Conservation (phyloP, 768 basidiomycete species). For the Paxillus ammoniavirescens region DNA sequence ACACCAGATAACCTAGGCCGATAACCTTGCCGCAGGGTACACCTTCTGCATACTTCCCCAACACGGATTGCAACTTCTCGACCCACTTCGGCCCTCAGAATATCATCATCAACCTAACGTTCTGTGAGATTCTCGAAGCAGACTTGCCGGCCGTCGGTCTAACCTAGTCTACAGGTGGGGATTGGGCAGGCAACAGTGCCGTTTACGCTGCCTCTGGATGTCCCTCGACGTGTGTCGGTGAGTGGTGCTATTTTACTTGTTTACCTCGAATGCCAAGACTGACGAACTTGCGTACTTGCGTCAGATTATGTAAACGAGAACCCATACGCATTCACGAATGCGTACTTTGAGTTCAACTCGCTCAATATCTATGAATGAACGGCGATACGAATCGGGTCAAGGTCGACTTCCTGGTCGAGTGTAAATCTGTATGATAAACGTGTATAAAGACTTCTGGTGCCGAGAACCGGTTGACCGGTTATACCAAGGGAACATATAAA, state of each 20-base stretch:
- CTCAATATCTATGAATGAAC: constrained; percentile 19
- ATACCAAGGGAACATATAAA: not conserved
- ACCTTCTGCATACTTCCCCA: constrained; percentile 15
- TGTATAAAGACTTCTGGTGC: too few relatives aligned
- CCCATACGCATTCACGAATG: constrained; percentile 16
- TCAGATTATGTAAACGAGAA: constrained; percentile 45
- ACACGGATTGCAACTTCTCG: constrained; percentile 12
- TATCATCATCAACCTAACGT: constrained; percentile 19
- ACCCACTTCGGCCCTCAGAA: constrained; percentile 18
- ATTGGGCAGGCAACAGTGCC: constrained; percentile 27
- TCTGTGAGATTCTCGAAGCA: constrained; percentile 7
- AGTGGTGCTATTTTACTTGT: not conserved
- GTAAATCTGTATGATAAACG: too few relatives aligned
- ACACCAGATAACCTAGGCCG: not conserved
- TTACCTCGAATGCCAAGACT: constrained; percentile 44
- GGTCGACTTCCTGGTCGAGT: not conserved
- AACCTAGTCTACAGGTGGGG: constrained; percentile 19
- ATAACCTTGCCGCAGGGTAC: constrained; percentile 7
- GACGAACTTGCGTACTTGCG: constrained; percentile 42
- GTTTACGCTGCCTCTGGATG: constrained; percentile 19
- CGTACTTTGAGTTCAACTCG: constrained; percentile 24
- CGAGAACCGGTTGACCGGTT: too few relatives aligned
- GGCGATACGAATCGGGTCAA: not conserved
- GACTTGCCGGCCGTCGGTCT: too few relatives aligned
- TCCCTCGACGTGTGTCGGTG: constrained; percentile 29